Percentiles rank a stretch among this genome's conserved stretches.
phyloP scores from a whole-genome alignment of 1,284 basidiomycete genomes.

The Apiotrichum akiyoshidainum region DNA sequence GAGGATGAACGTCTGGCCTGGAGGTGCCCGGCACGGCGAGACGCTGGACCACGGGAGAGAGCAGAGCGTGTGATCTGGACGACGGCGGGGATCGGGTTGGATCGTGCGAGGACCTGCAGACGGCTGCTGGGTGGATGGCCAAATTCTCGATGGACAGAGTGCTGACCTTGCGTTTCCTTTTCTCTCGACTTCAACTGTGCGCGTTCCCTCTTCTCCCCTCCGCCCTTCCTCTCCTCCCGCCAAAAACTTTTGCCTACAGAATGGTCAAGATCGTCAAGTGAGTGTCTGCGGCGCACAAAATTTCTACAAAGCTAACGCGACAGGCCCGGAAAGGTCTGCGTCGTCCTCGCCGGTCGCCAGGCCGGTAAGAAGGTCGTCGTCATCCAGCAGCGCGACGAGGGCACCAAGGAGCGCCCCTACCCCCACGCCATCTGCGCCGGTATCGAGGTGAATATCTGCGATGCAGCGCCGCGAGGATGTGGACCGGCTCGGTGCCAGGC shows the following conservation, averaged over 20 bases:
- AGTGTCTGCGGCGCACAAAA: no score
- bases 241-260: background rate
- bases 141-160: background rate
- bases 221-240: background rate
- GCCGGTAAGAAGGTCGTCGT: slow-evolving; percentile 97
- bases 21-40: no score
- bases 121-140: background rate
- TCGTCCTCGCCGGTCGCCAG: slow-evolving; percentile 94
- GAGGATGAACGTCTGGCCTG: no score
- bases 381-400: slow-evolving; percentile 88
- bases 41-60: background rate
- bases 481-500: no score
- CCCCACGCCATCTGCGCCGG: slow-evolving; percentile 95
- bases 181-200: background rate
- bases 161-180: background rate
- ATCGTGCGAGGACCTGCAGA: background rate
- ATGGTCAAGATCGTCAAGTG: slow-evolving; percentile 15
- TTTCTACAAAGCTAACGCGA: no score
- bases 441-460: slow-evolving; percentile 62
- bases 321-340: slow-evolving; percentile 81
- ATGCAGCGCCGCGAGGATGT: background rate
- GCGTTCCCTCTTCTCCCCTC: background rate
- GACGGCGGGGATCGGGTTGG: no score
- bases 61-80: background rate
- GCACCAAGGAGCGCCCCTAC: slow-evolving; percentile 83